Conservation (phyloP, 1,139 yeast species). For the Sugiyamaella castrensis region DNA sequence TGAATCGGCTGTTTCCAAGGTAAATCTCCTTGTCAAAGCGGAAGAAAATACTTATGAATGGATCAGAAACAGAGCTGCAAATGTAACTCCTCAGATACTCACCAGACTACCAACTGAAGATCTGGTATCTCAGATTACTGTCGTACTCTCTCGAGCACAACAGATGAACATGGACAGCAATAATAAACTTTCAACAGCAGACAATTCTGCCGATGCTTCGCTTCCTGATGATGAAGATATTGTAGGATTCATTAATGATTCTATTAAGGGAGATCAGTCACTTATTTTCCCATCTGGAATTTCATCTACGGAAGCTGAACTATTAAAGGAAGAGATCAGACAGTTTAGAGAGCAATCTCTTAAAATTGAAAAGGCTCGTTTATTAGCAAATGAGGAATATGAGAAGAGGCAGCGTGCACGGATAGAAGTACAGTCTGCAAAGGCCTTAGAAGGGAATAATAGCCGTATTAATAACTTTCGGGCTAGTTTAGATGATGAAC, state of each 20-base stretch:
- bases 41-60: slow-evolving; percentile 5
- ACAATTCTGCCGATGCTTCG: too few relatives aligned
- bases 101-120: slow-evolving; percentile 22
- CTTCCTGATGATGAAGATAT: slow-evolving; percentile 7
- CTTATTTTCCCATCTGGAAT: slow-evolving; percentile 14
- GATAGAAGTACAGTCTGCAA: slow-evolving; percentile 21
- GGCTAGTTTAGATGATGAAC: slow-evolving; percentile 6
- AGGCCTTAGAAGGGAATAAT: slow-evolving; percentile 13
- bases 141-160: background rate
- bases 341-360: slow-evolving; percentile 35
- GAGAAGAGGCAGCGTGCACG: slow-evolving; percentile 22
- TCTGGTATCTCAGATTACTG: slow-evolving; percentile 19
- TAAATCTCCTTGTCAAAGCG: background rate
- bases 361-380: slow-evolving; percentile 25
- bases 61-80: slow-evolving; percentile 8
- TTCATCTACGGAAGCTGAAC: slow-evolving; percentile 31
- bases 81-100: slow-evolving; percentile 12
- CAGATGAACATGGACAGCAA: too few relatives aligned
- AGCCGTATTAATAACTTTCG: background rate
- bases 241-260: slow-evolving; percentile 6
- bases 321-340: slow-evolving; percentile 33
- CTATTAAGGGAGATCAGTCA: slow-evolving; percentile 7
- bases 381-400: slow-evolving; percentile 27
- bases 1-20: slow-evolving; percentile 17
- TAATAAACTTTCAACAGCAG: too few relatives aligned